These are phyloP conservation scores for Fusarium sterilihyphosum DNA, from an alignment of 2,329 filamentous ascomycete genomes.

Conservation along the genomic window DNA sequence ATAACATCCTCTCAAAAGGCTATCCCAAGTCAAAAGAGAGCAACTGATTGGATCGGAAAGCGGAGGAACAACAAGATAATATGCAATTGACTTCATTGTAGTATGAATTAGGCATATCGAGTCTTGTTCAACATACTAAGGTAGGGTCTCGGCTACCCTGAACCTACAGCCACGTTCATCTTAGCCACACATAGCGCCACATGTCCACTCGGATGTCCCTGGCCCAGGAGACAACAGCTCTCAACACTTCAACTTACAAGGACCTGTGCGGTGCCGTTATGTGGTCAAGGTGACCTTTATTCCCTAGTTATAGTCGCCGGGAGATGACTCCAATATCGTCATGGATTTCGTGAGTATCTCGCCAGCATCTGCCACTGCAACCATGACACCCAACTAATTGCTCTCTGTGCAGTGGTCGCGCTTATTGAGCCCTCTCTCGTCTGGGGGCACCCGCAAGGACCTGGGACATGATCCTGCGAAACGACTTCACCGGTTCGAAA, in stretches of 20 bases:
- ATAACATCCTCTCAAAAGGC: too few relatives aligned
- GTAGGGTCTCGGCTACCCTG: constrained; percentile 9
- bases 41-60: too few relatives aligned
- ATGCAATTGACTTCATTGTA: too few relatives aligned
- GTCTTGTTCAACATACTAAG: too few relatives aligned
- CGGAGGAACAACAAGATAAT: too few relatives aligned
- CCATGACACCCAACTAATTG: constrained; percentile 23
- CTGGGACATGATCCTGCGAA: constrained; percentile 70
- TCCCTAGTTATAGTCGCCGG: constrained; percentile 24
- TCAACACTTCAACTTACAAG: constrained; percentile 36
- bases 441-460: constrained; percentile 65
- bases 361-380: not conserved
- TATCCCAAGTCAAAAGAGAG: too few relatives aligned
- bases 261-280: constrained; percentile 30
- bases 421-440: constrained; percentile 70
- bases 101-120: too few relatives aligned
- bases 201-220: constrained; percentile 6
- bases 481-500: constrained; percentile 73
- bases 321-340: constrained; percentile 59
- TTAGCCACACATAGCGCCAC: constrained; percentile 24
- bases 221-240: constrained; percentile 32
- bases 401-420: constrained; percentile 67
- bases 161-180: not conserved
- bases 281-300: constrained; percentile 28
- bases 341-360: constrained; percentile 66